Base-by-base conservation (phyloP, 306 rosid genomes). In the Ziziphus jujuba region DNA sequence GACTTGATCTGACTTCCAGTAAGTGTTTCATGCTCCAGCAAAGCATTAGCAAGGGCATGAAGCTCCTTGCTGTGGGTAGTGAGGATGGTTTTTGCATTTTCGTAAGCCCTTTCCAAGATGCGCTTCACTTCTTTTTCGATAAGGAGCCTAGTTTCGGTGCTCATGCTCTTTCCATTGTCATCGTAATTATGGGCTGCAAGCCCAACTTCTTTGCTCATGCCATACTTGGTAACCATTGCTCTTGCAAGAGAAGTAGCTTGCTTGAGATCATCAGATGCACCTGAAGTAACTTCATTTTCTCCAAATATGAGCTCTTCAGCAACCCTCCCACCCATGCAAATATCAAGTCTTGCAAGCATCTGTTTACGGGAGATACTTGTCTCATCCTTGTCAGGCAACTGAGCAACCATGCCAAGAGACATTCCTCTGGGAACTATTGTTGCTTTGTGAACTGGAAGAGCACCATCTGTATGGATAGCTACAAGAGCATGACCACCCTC, bases 401-500 rank as follows among this genome's bases (percentile, higher is more conserved):
- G 97, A 54, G 87, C 33, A 69, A 92, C 97, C 97, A 90, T 92
- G 66, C 98, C 98, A 61, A 90, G 97, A 54, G 98, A 57, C 89
- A 61, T 79, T 36, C 98, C 96, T 47, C 98, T 84, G 17, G 97
- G 98, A 70, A 92, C 97, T 63, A 90, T 86, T 43, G 97, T 90
- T 61, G 98, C 97, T 81, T 92, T 92, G 76, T 92, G 96, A 70
- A 90, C 86, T 40, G 97, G 88, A 69, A 74, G 85, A 13, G 98
- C 98, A 9, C 93, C 97, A 57, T 83, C 93, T 1, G 97, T 86
- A 72, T 90, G 86, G 68, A 87, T 61, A 62, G 98, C 97, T 75
- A 90, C 98, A 49, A 92, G 91, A 63, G 97, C 97, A 73, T 87
- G 98, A 10, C 97, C 97, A 50, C 93, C 93, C 84, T 92, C 97